Evolutionary conservation across 1,284 basidiomycete genomes (phyloP), one percentile per base, ranked within the genome.

Genomic region (Exsudoporus floridanus): DNA sequence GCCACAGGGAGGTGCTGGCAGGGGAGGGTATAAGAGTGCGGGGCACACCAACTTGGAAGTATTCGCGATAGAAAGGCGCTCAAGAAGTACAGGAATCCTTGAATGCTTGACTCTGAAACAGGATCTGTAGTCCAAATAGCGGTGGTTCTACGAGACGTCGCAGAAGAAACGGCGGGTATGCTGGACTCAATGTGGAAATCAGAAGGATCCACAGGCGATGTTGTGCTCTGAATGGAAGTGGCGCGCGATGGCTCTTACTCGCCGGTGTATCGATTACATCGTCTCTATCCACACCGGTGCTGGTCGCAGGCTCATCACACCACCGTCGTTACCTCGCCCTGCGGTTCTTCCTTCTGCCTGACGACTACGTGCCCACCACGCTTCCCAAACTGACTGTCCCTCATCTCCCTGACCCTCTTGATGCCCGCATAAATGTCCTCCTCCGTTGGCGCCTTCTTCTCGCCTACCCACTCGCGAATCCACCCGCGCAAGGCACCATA

Each of bases 391-490:
- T 10, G 54, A 19, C 54, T 28, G 13, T 67, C 61, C 36, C 66
- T 47, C 69, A 69, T 72, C 52, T 53, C 66, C 42, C 54, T 56
- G 10, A 71, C 70, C 30, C 58, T 48, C 53, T 52, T 55, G 60
- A 67, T 65, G 12, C 67, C 73, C 27, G 59, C 58, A 30, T 59
- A 49, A n/a, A 74, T 41, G 34, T 67, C 69, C 33, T 56, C 52
- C 49, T 78, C 78, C 18, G 57, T 69, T 12, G 89, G 88, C 46
- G 86, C 73, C 38, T 82, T 64, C 54, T 70, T 58, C 59, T 71
- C 66, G 0, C 82, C 83, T 0, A 90, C 77, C 91, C 91, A 93
- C 8, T 77, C 81, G 27, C 60, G 59, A 50, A 92, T 70, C 89
- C 90, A 92, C 38, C 56, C 56, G 46, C 80, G 71, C 49, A 92